Evolutionary conservation across 768 basidiomycete genomes (phyloP), one percentile per base, ranked within the genome.

Genomic region (Lactarius vividus): DNA sequence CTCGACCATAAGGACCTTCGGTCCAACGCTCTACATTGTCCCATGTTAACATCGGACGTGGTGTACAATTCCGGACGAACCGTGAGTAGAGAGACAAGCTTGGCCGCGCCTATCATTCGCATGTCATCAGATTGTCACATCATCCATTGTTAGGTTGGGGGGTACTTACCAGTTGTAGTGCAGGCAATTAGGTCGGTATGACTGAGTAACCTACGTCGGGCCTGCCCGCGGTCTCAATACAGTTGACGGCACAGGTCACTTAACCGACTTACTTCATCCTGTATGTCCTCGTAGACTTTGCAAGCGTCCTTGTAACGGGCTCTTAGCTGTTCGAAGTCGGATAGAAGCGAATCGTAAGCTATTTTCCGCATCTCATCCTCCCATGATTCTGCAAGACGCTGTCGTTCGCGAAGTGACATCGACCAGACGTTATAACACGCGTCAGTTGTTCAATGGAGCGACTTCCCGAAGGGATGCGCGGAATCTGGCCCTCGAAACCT

Each of bases 1-100:
- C 73, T 93, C 90, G 0, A 92, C 87, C 57, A 92, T 76, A 56
- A 91, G 72, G 0, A 91, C 83, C 37, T 79, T 81, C 0, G 89
- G 89, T 6, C 72, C 76, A 6, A 91, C 72, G 16, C 83, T 82
- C 88, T 89, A 59, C 2, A 64, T 39, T 16, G 18, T 18, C 54
- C 3, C 69, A n/a, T n/a, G 62, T 65, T 20, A 59, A 49, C 20
- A 55, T 6, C 0, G 29, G 20, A 35, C 35, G 33, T 5, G 1
- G 18, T 5, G 11, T 16, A 39, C 13, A 11, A 52, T 29, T 40
- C 33, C 18, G 4, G n/a, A 66, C 76, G 39, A 49, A 86, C 88
- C 74, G 78, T 83, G 23, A 91, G 74, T 4, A 91, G 77, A 0
- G 81, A 79, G 0, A 82, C 78, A 11, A 90, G 75, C 62, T 88